Base-by-base conservation (phyloP, 2,329 filamentous ascomycete species). In the Pseudogymnoascus sp. region DNA sequence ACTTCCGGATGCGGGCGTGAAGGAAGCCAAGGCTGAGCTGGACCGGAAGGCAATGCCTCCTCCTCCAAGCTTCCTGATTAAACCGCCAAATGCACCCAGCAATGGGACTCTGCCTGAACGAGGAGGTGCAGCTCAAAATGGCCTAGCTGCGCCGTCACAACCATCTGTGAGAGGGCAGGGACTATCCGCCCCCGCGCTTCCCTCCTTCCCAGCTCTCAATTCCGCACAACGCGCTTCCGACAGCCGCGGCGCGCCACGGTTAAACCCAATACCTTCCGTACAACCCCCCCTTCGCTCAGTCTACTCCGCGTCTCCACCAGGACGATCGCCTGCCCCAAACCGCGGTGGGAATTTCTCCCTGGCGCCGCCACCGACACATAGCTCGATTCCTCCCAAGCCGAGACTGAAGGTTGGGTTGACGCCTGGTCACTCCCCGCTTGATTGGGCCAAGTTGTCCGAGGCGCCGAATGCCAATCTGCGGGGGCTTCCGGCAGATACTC, bases 381-480 rank as follows among this genome's bases (percentile, higher is more conserved):
- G 75, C 34, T 73, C 77, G 44, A 81, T 79, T 64, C 83, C 84
- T 1, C 66, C 76, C 23, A 86, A 85, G 71, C 81, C 83, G 4
- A 83, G 81, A 10, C 84, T 83, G 74, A 90, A 93, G 71, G 90
- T 97, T 4, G 81, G 89, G 7, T 84, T 99, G 4, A 84, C 87
- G n/a, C 95, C 95, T 0, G 93, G 95, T 34, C 93, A 93, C 79
- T 96, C 91, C 1, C 93, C 95, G 0, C 86, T 99, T 11, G 95
- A 99, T 82, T 99, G 95, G 95, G 95, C 95, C 11, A 86, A 89
- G 5, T 83, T 96, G 1, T 84, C 85, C 1, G 80, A 81, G 18
- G 77, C 81, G 59, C 86, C 88, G 1, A 78, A 77, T 31, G 79
- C 84, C 31, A 88, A 91, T 66, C 84, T 92, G 25, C 88, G 89